Evolutionary conservation across 441 rosid species (phyloP), one percentile per base, ranked within the genome.

Genomic region (Gossypium lobatum): DNA sequence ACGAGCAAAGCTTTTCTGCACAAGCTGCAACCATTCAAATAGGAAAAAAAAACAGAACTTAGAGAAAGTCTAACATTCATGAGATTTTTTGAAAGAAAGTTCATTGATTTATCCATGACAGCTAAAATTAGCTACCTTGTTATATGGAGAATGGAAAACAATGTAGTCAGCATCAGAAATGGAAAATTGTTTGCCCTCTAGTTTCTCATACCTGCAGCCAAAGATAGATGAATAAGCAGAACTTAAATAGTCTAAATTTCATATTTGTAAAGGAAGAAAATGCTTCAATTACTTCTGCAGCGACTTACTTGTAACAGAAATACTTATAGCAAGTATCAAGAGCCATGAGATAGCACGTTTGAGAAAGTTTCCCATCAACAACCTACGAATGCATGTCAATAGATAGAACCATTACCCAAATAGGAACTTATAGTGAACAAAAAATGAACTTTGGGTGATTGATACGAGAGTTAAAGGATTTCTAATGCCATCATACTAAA

Each of bases 301-400:
- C 23, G 53, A 76, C 92, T 76, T 82, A 96, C 98, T 96, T 96
- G 78, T 86, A 79, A 81, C 97, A 92, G 31, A 91, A 86, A 75
- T 82, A 78, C 75, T 88, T 88, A 79, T 96, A 96, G 85, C 99
- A 93, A 70, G 92, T 69, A 84, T 96, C 99, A 73, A 96, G 88
- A 77, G 99, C 98, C 97, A 90, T 88, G 68, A 93, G 94, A 83
- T 96, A 96, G 87, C 98, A 96, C n/a, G 98, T 93, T 85, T 96
- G 99, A 26, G 98, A 93, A 75, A 96, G 94, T 87, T 93, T 96
- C 28, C 99, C 99, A 83, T 96, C 98, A 82, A 95, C 99, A 69
- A 96, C 99, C 99, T 96, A 76, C 83, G 72, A 39, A 53, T 21
- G 46, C 46, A 53, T 63, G 68, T 16, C 5, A 71, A 57, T 72